Percentiles rank a stretch among this genome's conserved stretches.
These are phyloP conservation scores for Acanthamoeba rhysodes DNA, from an alignment of 208 protist species.

Conservation along the genomic window DNA sequence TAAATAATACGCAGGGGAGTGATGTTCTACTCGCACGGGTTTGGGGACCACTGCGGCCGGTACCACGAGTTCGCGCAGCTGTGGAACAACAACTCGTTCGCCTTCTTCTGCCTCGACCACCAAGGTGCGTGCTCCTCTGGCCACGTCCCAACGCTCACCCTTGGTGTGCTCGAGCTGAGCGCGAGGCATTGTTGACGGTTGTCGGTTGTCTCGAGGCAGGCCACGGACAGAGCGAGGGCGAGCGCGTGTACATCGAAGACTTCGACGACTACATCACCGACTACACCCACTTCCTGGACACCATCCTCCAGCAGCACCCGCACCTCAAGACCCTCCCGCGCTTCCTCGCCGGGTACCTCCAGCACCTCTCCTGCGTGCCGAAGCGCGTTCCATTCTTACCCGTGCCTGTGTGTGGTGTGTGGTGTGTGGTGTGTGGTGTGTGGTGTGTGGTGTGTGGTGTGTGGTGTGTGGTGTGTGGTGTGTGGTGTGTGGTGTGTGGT, in stretches of 20 bases:
- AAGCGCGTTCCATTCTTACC: neutral
- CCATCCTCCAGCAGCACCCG: neutral
- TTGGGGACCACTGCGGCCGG: constrained; percentile 45
- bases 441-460: too few species aligned
- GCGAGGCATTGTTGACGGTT: too few species aligned
- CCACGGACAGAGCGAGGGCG: constrained; percentile 56
- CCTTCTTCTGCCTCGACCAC: constrained; percentile 56
- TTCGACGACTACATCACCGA: constrained; percentile 36
- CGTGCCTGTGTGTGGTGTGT: too few species aligned
- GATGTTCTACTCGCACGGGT: constrained; percentile 31
- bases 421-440: too few species aligned
- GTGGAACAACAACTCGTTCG: constrained; percentile 3
- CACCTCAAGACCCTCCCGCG: constrained; percentile 40
- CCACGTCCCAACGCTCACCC: neutral
- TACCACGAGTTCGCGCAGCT: neutral
- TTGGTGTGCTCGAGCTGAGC: neutral
- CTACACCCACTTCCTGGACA: constrained; percentile 20
- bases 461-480: too few species aligned
- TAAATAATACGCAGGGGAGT: constrained; percentile 18
- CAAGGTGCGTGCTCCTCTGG: neutral
- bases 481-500: too few species aligned
- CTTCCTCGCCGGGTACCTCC: constrained; percentile 31
- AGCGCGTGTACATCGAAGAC: constrained; percentile 27
- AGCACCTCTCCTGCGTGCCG: neutral
- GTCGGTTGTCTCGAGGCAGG: neutral